Percentiles rank a stretch among this genome's conserved stretches.
Conservation (phyloP, 2,329 filamentous ascomycete genomes). For the Plenodomus tracheiphilus region DNA sequence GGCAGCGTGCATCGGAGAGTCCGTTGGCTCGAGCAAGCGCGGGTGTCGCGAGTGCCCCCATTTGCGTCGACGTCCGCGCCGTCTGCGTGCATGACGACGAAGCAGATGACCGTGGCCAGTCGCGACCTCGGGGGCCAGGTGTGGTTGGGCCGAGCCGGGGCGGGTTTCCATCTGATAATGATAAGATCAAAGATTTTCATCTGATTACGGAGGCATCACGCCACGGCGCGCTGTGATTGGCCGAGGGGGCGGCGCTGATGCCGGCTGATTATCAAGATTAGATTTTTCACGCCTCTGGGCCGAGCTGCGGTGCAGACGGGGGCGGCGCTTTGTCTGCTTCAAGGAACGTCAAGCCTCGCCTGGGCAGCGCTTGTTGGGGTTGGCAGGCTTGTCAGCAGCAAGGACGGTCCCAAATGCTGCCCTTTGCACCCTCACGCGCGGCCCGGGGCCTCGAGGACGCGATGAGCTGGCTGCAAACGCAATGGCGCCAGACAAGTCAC, state of each 20-base stretch:
- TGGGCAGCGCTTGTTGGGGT: constrained; percentile 14
- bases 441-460: constrained; percentile 15
- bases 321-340: constrained; percentile 13
- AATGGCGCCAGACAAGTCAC: constrained; percentile 8
- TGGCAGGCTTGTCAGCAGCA: not conserved
- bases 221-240: constrained; percentile 14
- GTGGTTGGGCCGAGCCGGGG: not conserved
- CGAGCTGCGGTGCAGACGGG: constrained; percentile 27
- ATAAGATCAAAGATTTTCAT: constrained; percentile 34
- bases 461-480: constrained; percentile 2
- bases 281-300: constrained; percentile 21
- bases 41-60: not conserved
- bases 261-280: constrained; percentile 30
- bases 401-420: no score
- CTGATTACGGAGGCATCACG: constrained; percentile 22
- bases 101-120: not conserved
- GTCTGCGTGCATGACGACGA: constrained; percentile 3
- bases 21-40: constrained; percentile 1
- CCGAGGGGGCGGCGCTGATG: constrained; percentile 13
- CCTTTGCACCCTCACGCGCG: no score
- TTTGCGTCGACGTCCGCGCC: constrained; percentile 1
- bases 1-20: constrained; percentile 1
- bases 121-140: no score
- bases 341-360: constrained; percentile 12
- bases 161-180: constrained; percentile 30